These are phyloP conservation scores for Alternaria dauci DNA, from an alignment of 2,329 filamentous ascomycete genomes.

Conservation along the genomic window DNA sequence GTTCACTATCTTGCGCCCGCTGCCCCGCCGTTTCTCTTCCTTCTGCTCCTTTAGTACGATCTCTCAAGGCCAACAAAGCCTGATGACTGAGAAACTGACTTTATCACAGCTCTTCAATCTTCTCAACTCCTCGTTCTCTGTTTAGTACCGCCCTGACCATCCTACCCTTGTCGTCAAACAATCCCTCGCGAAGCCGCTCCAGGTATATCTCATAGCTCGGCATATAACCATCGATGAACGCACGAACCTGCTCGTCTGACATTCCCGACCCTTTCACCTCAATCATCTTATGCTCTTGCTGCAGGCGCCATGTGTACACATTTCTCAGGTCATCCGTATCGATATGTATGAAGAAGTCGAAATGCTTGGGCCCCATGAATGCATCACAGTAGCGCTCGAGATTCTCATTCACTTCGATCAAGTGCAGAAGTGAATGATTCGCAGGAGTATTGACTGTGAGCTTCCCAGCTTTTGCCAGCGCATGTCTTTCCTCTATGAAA, in stretches of 20 bases:
- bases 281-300: slow-evolving; percentile 80
- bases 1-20: not conserved
- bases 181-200: slow-evolving; percentile 58
- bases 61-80: too few relatives aligned
- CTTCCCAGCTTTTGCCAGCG: slow-evolving; percentile 61
- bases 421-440: slow-evolving; percentile 63
- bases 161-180: slow-evolving; percentile 56
- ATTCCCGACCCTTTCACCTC: slow-evolving; percentile 75
- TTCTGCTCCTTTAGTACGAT: not conserved
- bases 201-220: slow-evolving; percentile 67
- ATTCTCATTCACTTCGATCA: slow-evolving; percentile 67
- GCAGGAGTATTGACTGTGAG: slow-evolving; percentile 57
- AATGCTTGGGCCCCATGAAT: slow-evolving; percentile 52
- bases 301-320: slow-evolving; percentile 83
- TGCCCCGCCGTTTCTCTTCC: not conserved
- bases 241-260: slow-evolving; percentile 79
- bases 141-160: slow-evolving; percentile 62
- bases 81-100: too few relatives aligned
- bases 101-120: slow-evolving; percentile 43
- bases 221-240: slow-evolving; percentile 73
- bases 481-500: slow-evolving; percentile 63
- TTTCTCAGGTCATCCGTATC: slow-evolving; percentile 76
- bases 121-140: slow-evolving; percentile 55
- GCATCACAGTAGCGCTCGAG: slow-evolving; percentile 61
- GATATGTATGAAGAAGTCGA: slow-evolving; percentile 71